Base-by-base conservation (phyloP, 148 eudicot species). In the Suaeda aralocaspica region DNA sequence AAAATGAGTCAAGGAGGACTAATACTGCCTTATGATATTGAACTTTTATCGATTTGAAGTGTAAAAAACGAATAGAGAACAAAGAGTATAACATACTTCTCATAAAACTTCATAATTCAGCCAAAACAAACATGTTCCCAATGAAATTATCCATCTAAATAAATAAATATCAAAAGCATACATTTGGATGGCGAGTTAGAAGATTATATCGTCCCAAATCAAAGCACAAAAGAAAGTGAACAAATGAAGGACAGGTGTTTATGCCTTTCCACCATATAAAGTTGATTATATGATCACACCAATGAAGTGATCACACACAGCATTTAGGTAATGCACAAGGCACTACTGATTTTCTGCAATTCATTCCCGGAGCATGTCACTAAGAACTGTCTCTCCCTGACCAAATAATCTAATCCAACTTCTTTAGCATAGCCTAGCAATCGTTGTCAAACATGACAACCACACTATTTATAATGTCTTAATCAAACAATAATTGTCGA, bases 381-480 rank as follows among this genome's bases (percentile, higher is more conserved):
- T 49, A 8, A 42, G 34, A 11, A 57, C 18, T 21, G 18, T 31
- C 14, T 48, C 46, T 61, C 10, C 15, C 22, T 42, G n/a, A 22
- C 59, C 41, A 72, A 22, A 39, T 9, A 41, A 19, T 72, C 28
- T 36, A 49, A 63, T 52, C 53, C 50, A 59, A 55, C 59, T 45
- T n/a, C 4, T 36, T 70, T 41, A 57, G 31, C 61, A 57, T 44
- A 45, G 41, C 41, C 4, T 36, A 73, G 29, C 48, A 50, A 62
- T 26, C 39, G 50, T 33, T 15, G 24, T 24, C 72, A 74, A 46
- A 29, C 50, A 74, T 48, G 65, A 74, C 14, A 46, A 15, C 16
- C 52, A 74, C 59, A 33, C 22, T 44, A 58, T 74, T 66, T 36
- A 66, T 28, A 48, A 41, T 21, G 22, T 66, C 57, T 57, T 33